Percentiles rank a stretch among this genome's conserved stretches.
These are phyloP conservation scores for Claviceps monticola DNA, from an alignment of 2,329 filamentous ascomycete genomes.

Conservation along the genomic window DNA sequence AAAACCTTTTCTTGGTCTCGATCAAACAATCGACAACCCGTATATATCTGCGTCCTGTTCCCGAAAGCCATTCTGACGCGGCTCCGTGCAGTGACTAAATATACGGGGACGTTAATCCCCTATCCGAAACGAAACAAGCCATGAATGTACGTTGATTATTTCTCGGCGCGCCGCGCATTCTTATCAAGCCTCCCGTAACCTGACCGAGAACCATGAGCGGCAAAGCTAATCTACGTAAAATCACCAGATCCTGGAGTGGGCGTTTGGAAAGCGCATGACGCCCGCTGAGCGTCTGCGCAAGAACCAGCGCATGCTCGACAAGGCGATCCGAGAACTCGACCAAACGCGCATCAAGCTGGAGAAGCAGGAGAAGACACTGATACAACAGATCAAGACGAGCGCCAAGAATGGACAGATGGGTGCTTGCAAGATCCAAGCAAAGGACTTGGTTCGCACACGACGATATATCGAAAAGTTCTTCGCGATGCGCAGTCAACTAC, in stretches of 20 bases:
- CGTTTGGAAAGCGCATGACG: constrained; percentile 98
- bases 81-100: background rate
- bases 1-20: constrained; percentile 2
- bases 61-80: background rate
- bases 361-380: constrained; percentile 96
- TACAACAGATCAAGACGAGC: constrained; percentile 93
- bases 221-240: constrained; percentile 7
- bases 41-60: background rate
- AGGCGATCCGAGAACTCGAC: constrained; percentile 92
- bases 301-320: constrained; percentile 93
- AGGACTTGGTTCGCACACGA: constrained; percentile 86
- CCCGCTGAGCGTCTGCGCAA: constrained; percentile 81
- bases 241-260: constrained; percentile 85
- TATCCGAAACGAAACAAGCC: constrained; percentile 10
- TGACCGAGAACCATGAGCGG: background rate
- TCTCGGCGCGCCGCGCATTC: background rate
- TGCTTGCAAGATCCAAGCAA: constrained; percentile 96
- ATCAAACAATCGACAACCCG: constrained; percentile 1
- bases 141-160: constrained; percentile 41
- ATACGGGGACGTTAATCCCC: background rate
- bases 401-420: constrained; percentile 97
- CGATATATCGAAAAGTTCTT: constrained; percentile 98
- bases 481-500: constrained; percentile 90
- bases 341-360: constrained; percentile 91
- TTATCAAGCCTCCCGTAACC: no score